These are phyloP conservation scores for Dictyostelium firmibasis DNA, from an alignment of 78 protist genomes.

Conservation along the genomic window DNA sequence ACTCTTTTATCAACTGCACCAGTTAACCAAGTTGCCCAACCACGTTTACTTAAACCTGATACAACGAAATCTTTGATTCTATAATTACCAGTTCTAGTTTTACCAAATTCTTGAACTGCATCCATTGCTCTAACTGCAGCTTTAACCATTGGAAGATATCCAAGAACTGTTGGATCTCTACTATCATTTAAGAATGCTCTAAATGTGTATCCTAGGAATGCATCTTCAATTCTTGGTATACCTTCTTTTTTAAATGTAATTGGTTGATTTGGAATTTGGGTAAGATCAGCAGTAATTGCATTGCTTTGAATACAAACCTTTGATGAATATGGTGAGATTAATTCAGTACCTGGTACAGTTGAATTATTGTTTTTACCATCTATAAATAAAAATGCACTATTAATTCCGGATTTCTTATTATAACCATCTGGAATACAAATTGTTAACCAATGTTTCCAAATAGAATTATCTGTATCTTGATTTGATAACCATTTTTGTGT, in stretches of 20 bases:
- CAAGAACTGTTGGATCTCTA: not conserved
- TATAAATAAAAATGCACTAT: slow-evolving; percentile 6
- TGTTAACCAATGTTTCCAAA: slow-evolving; percentile 70
- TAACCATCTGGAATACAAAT: slow-evolving; percentile 32
- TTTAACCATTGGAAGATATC: not conserved
- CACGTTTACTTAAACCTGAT: slow-evolving; percentile 46
- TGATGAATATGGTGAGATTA: not conserved
- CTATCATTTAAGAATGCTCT: not conserved
- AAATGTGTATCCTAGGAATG: slow-evolving; percentile 52
- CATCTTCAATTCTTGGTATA: slow-evolving; percentile 50
- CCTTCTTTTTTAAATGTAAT: slow-evolving; percentile 39
- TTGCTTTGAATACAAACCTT: slow-evolving; percentile 3
- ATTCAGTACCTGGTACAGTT: not conserved
- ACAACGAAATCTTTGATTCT: slow-evolving; percentile 26
- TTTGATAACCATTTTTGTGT: slow-evolving; percentile 65
- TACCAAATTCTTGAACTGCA: slow-evolving; percentile 44
- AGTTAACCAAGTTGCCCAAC: slow-evolving; percentile 68
- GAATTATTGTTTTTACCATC: slow-evolving; percentile 19
- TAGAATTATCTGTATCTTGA: not conserved
- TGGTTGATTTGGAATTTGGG: slow-evolving; percentile 73
- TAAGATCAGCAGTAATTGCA: slow-evolving; percentile 16
- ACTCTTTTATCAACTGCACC: slow-evolving; percentile 63
- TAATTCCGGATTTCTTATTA: not conserved
- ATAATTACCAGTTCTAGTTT: not conserved
- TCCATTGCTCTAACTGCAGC: slow-evolving; percentile 40